These are phyloP conservation scores for Echinochloa phyllopogon DNA, from an alignment of 176 grass and related monocot genomes.

Conservation along the genomic window DNA sequence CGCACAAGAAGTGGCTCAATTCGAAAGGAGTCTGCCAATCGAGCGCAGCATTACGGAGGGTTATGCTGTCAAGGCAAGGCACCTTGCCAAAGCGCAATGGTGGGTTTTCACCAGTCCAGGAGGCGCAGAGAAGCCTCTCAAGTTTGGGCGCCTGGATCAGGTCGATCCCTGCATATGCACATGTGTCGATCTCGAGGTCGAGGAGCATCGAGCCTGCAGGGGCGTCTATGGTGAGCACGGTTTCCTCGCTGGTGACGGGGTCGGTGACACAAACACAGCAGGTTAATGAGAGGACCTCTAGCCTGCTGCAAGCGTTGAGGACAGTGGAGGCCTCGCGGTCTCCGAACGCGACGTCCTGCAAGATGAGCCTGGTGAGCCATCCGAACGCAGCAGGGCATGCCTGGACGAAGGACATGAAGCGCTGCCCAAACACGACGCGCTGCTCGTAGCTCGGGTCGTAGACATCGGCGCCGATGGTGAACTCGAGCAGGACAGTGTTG, in stretches of 20 bases:
- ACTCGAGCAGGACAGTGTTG: neutral
- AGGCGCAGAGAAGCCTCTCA: neutral
- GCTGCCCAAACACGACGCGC: neutral
- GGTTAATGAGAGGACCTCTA: neutral
- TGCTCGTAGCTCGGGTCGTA: neutral
- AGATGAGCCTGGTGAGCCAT: slow-evolving; percentile 6
- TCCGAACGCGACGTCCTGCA: neutral
- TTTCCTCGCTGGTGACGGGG: neutral
- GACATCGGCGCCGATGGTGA: neutral
- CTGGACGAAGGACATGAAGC: slow-evolving; percentile 18
- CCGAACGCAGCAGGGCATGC: slow-evolving; percentile 19
- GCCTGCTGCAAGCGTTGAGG: slow-evolving; percentile 14
- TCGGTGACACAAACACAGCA: neutral
- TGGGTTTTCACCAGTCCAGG: neutral
- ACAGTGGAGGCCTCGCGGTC: neutral
- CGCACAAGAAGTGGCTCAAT: neutral
- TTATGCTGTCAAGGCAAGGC: neutral
- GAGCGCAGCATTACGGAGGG: neutral
- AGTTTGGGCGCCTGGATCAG: slow-evolving; percentile 14
- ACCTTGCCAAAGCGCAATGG: neutral
- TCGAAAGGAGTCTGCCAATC: neutral
- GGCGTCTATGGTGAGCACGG: neutral
- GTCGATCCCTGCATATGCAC: neutral
- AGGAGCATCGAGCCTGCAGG: slow-evolving; percentile 10
- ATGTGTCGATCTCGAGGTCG: neutral